Percentiles rank a stretch among this genome's conserved stretches.
Conservation (phyloP, 2,329 filamentous ascomycete species). For the Aaosphaeria arxii region DNA sequence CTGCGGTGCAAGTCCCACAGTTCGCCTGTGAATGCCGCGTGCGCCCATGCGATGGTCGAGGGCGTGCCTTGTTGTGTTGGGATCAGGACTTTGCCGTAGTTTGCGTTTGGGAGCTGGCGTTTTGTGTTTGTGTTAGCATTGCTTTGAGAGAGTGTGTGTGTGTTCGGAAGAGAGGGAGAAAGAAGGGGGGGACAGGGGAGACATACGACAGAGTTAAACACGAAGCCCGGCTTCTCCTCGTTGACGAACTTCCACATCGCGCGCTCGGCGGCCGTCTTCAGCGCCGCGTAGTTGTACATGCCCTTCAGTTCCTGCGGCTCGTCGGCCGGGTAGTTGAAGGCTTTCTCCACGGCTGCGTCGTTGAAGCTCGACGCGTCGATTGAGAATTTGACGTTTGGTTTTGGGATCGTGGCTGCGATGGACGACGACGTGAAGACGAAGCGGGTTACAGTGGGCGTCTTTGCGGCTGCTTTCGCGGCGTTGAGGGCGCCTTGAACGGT, state of each 20-base stretch:
- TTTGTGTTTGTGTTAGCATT: not conserved
- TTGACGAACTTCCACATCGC: conserved; percentile 47
- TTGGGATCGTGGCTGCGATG: conserved; percentile 13
- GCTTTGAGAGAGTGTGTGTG: not conserved
- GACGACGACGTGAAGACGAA: conserved; percentile 44
- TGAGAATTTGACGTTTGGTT: not conserved
- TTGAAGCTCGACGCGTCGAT: not conserved
- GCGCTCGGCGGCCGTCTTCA: conserved; percentile 48
- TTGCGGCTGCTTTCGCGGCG: conserved; percentile 40
- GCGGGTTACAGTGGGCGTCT: conserved; percentile 40
- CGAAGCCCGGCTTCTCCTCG: conserved; percentile 44
- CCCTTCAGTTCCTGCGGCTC: conserved; percentile 16
- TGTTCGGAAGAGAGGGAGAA: no score
- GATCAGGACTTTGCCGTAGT: conserved; percentile 35
- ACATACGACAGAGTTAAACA: conserved; percentile 39
- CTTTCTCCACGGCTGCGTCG: conserved; percentile 28
- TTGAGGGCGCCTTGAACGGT: conserved; percentile 36
- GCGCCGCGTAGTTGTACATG: conserved; percentile 42
- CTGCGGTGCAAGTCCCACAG: conserved; percentile 46
- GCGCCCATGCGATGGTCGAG: conserved; percentile 24
- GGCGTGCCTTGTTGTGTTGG: conserved; percentile 32
- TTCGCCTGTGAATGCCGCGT: conserved; percentile 18
- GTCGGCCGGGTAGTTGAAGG: conserved; percentile 24
- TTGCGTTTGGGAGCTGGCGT: conserved; percentile 30
- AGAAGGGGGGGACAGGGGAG: not conserved